A percentile compares a stretch with the other conserved stretches of the same genome.
Evolutionary conservation across 129 eudicot species (phyloP).

Genomic region (Chrysanthemum seticuspe): DNA sequence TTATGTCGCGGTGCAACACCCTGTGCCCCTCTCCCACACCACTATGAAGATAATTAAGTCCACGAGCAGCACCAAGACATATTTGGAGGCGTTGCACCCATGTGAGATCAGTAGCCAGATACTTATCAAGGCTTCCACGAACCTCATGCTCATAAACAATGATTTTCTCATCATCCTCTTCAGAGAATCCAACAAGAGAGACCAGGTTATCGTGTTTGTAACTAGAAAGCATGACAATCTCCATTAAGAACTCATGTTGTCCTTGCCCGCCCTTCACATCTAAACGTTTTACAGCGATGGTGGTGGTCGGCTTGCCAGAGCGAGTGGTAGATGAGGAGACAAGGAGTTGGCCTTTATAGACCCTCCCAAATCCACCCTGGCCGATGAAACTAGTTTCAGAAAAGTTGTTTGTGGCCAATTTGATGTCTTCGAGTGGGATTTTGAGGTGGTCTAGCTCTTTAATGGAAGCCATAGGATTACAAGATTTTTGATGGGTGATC

Average conservation of each 20-base stretch:
- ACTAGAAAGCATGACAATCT: slow-evolving; percentile 21
- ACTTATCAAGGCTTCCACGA: slow-evolving; percentile 14
- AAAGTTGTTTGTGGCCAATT: slow-evolving; percentile 21
- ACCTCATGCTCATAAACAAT: slow-evolving; percentile 10
- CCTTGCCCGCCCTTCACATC: not conserved
- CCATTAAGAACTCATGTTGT: slow-evolving; percentile 9
- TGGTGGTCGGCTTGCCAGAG: not conserved
- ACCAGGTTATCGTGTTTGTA: slow-evolving; percentile 14
- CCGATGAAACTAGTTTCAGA: slow-evolving; percentile 13
- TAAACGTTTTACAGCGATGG: slow-evolving; percentile 16
- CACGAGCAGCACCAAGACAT: slow-evolving; percentile 31
- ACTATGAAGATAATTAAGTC: slow-evolving; percentile 18
- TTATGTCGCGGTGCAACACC: slow-evolving; percentile 25
- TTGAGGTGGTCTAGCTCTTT: slow-evolving; percentile 19
- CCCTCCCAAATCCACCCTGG: slow-evolving; percentile 27
- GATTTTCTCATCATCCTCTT: slow-evolving; percentile 7
- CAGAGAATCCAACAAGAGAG: slow-evolving; percentile 18
- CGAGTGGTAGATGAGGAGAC: not conserved
- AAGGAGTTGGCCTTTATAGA: slow-evolving; percentile 26
- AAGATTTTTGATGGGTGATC: too few species aligned
- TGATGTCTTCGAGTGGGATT: slow-evolving; percentile 29
- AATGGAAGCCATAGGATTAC: slow-evolving; percentile 16
- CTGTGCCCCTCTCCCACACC: slow-evolving; percentile 14
- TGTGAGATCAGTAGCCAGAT: slow-evolving; percentile 8
- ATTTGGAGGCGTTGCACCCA: slow-evolving; percentile 28